Evolutionary conservation across 257 asterid species (phyloP).

Genomic region (Petrea volubilis): DNA sequence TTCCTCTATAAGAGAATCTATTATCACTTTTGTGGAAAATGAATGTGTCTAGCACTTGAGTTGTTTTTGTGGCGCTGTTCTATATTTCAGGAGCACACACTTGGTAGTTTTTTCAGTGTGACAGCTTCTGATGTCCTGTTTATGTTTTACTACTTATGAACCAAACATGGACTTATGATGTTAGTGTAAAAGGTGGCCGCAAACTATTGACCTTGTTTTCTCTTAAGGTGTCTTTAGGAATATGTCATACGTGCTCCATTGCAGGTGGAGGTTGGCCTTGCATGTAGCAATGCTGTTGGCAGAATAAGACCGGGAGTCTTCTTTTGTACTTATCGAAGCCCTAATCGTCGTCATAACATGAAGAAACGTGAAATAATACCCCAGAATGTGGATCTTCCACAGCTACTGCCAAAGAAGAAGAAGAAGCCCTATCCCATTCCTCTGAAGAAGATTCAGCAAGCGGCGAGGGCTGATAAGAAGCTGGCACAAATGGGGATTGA

Average conservation of each 20-base stretch:
- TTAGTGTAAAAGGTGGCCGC: not conserved
- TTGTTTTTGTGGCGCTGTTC: not conserved
- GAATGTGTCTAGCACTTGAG: not conserved
- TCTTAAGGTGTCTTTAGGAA: not conserved
- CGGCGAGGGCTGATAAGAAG: constrained; percentile 78
- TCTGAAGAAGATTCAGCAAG: constrained; percentile 65
- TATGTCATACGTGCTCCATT: not conserved
- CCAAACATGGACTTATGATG: not conserved
- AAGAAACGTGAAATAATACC: constrained; percentile 46
- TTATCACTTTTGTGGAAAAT: not conserved
- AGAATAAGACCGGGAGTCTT: constrained; percentile 34
- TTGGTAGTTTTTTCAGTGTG: not conserved
- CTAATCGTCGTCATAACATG: constrained; percentile 28
- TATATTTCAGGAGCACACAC: constrained; percentile 4
- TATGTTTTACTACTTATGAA: not conserved
- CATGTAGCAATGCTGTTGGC: constrained; percentile 23
- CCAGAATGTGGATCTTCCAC: constrained; percentile 87
- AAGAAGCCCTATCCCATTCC: constrained; percentile 92
- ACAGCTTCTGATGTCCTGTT: not conserved
- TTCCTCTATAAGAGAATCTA: no score
- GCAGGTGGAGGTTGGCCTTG: constrained; percentile 49
- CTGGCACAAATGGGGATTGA: constrained; percentile 87
- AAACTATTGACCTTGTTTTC: constrained; percentile 7
- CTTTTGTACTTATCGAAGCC: constrained; percentile 42
- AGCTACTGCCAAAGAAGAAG: constrained; percentile 67